These are phyloP conservation scores for Metarhizium brunneum DNA, from an alignment of 2,329 filamentous ascomycete genomes.

Conservation along the genomic window DNA sequence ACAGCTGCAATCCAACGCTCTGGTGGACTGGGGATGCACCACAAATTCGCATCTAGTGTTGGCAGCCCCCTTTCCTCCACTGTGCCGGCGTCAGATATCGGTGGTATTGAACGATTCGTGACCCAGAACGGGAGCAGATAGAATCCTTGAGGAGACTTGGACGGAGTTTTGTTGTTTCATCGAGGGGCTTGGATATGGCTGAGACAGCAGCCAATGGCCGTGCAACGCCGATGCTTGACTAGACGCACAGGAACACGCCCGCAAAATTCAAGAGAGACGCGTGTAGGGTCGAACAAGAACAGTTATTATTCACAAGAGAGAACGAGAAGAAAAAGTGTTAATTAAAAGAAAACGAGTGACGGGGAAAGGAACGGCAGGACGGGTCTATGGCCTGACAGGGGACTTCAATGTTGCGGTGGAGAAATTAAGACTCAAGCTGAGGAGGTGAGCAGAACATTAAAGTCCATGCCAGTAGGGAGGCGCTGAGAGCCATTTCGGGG, in stretches of 20 bases:
- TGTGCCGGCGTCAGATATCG: conserved; percentile 4
- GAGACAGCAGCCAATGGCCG: conserved; percentile 9
- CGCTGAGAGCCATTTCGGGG: no score
- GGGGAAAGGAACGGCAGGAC: conserved; percentile 1
- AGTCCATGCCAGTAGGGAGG: no score
- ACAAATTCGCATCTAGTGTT: neutral
- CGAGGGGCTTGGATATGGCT: conserved; percentile 11
- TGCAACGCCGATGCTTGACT: neutral
- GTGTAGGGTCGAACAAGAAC: neutral
- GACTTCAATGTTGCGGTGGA: neutral
- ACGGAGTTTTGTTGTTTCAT: conserved; percentile 15
- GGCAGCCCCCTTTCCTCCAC: conserved; percentile 8
- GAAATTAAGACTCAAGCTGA: neutral
- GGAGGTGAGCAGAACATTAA: no score
- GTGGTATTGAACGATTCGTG: conserved; percentile 1
- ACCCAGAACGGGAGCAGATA: conserved; percentile 7
- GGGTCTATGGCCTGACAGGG: neutral
- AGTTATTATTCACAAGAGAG: neutral
- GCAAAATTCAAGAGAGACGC: neutral
- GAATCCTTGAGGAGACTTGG: conserved; percentile 8
- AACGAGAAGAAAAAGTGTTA: neutral
- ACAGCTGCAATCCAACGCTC: conserved; percentile 14
- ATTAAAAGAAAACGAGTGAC: neutral
- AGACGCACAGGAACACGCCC: neutral
- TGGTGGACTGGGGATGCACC: neutral